Evolutionary conservation across 2,329 filamentous ascomycete genomes (phyloP).

Genomic region (Acephala macrosclerotiorum): DNA sequence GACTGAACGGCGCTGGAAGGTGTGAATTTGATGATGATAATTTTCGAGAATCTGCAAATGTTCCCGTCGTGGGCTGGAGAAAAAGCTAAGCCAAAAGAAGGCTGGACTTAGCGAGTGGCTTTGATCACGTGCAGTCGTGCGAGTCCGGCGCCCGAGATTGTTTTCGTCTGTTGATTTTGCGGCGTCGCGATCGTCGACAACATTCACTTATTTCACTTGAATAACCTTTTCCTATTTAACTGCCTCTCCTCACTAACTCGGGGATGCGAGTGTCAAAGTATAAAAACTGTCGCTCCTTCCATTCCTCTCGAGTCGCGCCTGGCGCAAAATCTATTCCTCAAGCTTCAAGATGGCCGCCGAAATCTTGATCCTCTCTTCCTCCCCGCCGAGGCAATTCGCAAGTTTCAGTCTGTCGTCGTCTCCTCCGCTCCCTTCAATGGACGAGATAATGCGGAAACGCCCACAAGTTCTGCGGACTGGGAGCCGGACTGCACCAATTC

Average conservation of each 20-base stretch:
- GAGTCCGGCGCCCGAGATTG: too few relatives aligned
- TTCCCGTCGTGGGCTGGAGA: constrained; percentile 19
- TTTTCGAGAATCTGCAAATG: constrained; percentile 15
- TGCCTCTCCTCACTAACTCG: not conserved
- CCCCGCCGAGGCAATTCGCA: constrained; percentile 32
- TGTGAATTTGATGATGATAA: constrained; percentile 15
- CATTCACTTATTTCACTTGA: not conserved
- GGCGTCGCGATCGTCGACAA: not conserved
- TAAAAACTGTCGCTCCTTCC: constrained; percentile 37
- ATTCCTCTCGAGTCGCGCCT: constrained; percentile 30
- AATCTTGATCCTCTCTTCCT: constrained; percentile 37
- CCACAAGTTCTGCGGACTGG: constrained; percentile 46
- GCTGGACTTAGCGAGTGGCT: constrained; percentile 1
- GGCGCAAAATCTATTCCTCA: constrained; percentile 32
- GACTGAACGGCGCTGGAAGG: constrained; percentile 22
- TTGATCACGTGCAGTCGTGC: constrained; percentile 1
- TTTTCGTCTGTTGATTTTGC: not conserved
- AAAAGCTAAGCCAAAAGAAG: constrained; percentile 13
- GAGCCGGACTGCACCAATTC: constrained; percentile 48
- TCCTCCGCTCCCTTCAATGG: constrained; percentile 55
- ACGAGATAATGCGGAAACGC: constrained; percentile 53
- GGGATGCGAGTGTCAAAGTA: constrained; percentile 23
- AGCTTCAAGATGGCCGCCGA: constrained; percentile 47
- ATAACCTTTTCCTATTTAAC: not conserved
- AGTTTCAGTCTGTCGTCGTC: constrained; percentile 40